Percentiles rank a stretch among this genome's conserved stretches.
Evolutionary conservation across 2,329 filamentous ascomycete genomes (phyloP).

Genomic region (Epichloe sibirici): DNA sequence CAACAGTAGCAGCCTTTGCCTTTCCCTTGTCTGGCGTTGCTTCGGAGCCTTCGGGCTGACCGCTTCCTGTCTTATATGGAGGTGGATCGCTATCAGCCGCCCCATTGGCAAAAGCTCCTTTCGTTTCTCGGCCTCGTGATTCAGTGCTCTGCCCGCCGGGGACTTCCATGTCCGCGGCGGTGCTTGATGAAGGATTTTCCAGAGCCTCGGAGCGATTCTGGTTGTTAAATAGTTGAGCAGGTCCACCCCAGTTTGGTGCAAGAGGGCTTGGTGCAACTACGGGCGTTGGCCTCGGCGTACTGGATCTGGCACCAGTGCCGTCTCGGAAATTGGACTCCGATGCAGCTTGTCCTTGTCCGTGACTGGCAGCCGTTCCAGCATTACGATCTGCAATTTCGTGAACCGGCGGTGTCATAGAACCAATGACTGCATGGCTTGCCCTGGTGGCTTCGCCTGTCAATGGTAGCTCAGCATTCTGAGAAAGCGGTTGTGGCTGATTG

Average conservation of each 20-base stretch:
- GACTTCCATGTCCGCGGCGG: neutral
- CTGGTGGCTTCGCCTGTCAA: constrained; percentile 8
- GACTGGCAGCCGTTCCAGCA: neutral
- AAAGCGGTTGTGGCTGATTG: constrained; percentile 11
- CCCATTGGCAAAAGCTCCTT: neutral
- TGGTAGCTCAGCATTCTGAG: constrained; percentile 6
- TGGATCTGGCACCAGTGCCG: neutral
- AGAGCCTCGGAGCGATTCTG: constrained; percentile 15
- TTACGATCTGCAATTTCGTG: neutral
- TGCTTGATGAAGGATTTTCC: constrained; percentile 9
- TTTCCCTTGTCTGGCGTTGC: constrained; percentile 25
- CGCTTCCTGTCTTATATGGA: neutral
- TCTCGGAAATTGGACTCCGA: neutral
- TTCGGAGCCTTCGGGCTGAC: neutral
- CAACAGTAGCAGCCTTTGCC: constrained; percentile 33
- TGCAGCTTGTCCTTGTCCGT: neutral
- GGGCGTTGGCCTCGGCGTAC: constrained; percentile 12
- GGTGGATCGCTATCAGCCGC: neutral
- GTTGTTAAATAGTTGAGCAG: constrained; percentile 34
- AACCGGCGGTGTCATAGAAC: neutral
- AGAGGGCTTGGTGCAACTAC: constrained; percentile 37
- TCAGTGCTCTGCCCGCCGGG: neutral
- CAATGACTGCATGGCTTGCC: constrained; percentile 5
- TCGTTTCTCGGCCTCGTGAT: neutral
- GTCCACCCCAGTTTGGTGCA: constrained; percentile 38